Conservation (phyloP, 78 protist species). For the Polysphondylium violaceum region DNA sequence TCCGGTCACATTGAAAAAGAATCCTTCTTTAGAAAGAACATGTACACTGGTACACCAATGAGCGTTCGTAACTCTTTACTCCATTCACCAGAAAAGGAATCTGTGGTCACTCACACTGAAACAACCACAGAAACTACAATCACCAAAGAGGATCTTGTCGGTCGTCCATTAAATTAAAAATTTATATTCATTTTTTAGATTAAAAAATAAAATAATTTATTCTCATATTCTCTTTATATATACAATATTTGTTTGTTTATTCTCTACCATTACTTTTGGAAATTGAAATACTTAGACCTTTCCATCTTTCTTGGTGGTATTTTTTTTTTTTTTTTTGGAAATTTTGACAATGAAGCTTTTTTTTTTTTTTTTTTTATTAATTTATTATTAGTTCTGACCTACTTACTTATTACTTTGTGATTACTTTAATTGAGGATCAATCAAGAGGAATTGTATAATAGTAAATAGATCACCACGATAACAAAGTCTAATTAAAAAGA, state of each 20-base stretch:
- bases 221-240: neutral
- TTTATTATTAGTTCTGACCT: too few species aligned
- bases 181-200: too few species aligned
- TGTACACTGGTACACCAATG: too few species aligned
- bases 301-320: neutral
- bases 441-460: neutral
- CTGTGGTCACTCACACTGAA: too few species aligned
- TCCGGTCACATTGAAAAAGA: too few species aligned
- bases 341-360: too few species aligned
- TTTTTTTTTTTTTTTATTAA: too few species aligned
- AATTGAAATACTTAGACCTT: neutral
- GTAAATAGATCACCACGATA: neutral
- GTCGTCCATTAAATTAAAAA: neutral
- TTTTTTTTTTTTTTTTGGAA: constrained; percentile 16
- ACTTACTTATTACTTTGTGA: too few species aligned
- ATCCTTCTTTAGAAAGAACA: too few species aligned
- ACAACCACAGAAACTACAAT: neutral
- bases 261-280: neutral
- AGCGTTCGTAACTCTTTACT: too few species aligned
- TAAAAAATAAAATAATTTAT: too few species aligned
- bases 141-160: neutral
- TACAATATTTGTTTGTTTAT: neutral
- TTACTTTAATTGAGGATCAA: neutral
- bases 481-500: neutral
- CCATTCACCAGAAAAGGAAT: too few species aligned